Conservation (phyloP, 768 basidiomycete genomes). For the Postia placenta region DNA sequence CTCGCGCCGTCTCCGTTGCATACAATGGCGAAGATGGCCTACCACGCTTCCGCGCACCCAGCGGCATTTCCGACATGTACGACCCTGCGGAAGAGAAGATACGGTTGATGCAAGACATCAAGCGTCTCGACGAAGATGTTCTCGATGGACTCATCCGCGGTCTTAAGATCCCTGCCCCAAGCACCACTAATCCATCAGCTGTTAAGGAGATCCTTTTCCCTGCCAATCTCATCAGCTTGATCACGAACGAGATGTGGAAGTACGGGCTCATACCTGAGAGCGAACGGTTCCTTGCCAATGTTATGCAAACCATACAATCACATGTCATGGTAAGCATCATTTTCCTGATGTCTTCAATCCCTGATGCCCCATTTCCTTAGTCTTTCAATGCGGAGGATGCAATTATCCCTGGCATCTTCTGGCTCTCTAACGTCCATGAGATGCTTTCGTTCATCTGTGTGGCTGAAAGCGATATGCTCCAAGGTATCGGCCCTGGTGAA, state of each 20-base stretch:
- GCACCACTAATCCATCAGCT: constrained; percentile 83
- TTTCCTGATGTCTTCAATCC: constrained; percentile 2
- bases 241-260: constrained; percentile 99
- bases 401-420: constrained; percentile 95
- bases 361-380: constrained; percentile 31
- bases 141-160: constrained; percentile 85
- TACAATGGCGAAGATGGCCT: constrained; percentile 78
- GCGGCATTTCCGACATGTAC: constrained; percentile 66
- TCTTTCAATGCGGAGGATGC: constrained; percentile 92
- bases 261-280: constrained; percentile 95
- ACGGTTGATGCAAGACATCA: constrained; percentile 83
- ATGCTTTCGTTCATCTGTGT: constrained; percentile 98
- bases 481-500: constrained; percentile 95
- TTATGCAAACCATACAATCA: constrained; percentile 96
- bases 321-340: constrained; percentile 85
- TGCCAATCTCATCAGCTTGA: constrained; percentile 92
- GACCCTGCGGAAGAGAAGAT: constrained; percentile 96
- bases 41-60: constrained; percentile 55
- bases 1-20: constrained; percentile 84
- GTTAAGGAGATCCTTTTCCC: constrained; percentile 99
- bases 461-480: constrained; percentile 97
- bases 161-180: constrained; percentile 89
- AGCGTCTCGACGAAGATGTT: constrained; percentile 89
- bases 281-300: constrained; percentile 95
- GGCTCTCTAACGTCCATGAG: constrained; percentile 99